Evolutionary conservation across 345 rosid genomes (phyloP).

Genomic region (Bruguiera sexangula): DNA sequence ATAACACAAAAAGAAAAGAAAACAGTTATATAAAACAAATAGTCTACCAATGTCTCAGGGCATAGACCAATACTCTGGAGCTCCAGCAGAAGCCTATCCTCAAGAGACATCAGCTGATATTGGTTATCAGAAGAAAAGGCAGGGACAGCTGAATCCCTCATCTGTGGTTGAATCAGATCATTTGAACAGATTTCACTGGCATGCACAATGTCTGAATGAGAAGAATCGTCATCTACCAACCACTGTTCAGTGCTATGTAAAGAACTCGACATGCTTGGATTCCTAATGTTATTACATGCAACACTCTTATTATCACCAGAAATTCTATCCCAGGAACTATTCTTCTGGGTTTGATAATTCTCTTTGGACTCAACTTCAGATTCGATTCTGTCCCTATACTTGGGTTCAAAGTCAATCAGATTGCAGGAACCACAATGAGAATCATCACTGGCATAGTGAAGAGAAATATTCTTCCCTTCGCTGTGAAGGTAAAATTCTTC

Average conservation of each 20-base stretch:
- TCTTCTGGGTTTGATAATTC: slow-evolving; percentile 66
- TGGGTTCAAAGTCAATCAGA: slow-evolving; percentile 72
- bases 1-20: background rate
- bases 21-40: background rate
- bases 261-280: slow-evolving; percentile 58
- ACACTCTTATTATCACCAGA: slow-evolving; percentile 62
- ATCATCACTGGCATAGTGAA: slow-evolving; percentile 89
- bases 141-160: slow-evolving; percentile 47
- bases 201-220: slow-evolving; percentile 55
- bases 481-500: slow-evolving; percentile 59
- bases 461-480: slow-evolving; percentile 71
- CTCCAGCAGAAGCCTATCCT: slow-evolving; percentile 82
- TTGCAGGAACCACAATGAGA: slow-evolving; percentile 96
- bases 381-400: slow-evolving; percentile 86
- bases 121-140: slow-evolving; percentile 51
- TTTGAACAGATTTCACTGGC: slow-evolving; percentile 62
- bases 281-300: slow-evolving; percentile 56
- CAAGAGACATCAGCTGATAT: slow-evolving; percentile 69
- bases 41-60: slow-evolving; percentile 74
- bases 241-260: slow-evolving; percentile 72
- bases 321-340: slow-evolving; percentile 54
- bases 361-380: slow-evolving; percentile 83
- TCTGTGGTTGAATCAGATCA: slow-evolving; percentile 48
- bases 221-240: slow-evolving; percentile 65
- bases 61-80: slow-evolving; percentile 77